Evolutionary conservation across 1,139 yeast genomes (phyloP), one percentile per base, ranked within the genome.

Genomic region (Yamadazyma pseudoaaseri): DNA sequence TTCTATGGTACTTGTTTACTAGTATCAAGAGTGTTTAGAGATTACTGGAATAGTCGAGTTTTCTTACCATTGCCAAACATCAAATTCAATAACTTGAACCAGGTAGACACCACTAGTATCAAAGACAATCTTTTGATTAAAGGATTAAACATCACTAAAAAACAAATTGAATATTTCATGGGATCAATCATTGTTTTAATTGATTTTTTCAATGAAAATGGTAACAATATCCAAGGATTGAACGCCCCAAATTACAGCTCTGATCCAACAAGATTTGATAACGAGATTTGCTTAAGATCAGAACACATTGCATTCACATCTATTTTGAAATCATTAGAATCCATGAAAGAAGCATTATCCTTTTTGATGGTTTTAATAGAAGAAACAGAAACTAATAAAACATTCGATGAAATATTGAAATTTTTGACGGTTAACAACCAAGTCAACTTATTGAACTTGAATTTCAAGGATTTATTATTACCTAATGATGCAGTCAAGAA

Each of bases 291-390:
- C 30, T 67, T 83, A 44, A 90, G 94, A 58, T 96, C 96, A 1
- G 98, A 92, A 53, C 92, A 86, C 49, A 80, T 90, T 49, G 96
- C 96, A 7, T 77, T 92, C 46, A 81, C 83, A 20, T 79, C 97
- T 0, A 66, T 94, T 28, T 70, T 86, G 30, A 81, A 83, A 47
- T 76, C 92, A 6, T 73, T 90, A 39, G 78, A 75, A 42, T 81
- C 90, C 5, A 80, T 87, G 61, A 86, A 87, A 46, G 97, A 92
- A 58, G 96, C 96, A 0, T 68, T 92, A 30, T 86, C 97, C 1
- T 92, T 92, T 56, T 65, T 94, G 43, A 75, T 84, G 62, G 84
- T 94, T 10, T 65, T 92, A 40, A 72, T 82, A 41, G 95, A 87
- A 48, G 97, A 90, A 54, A 76, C 82, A 24, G 65, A 73, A 55